These are phyloP conservation scores for Chlorella ohadii DNA, from an alignment of 139 green algal species.

Conservation along the genomic window DNA sequence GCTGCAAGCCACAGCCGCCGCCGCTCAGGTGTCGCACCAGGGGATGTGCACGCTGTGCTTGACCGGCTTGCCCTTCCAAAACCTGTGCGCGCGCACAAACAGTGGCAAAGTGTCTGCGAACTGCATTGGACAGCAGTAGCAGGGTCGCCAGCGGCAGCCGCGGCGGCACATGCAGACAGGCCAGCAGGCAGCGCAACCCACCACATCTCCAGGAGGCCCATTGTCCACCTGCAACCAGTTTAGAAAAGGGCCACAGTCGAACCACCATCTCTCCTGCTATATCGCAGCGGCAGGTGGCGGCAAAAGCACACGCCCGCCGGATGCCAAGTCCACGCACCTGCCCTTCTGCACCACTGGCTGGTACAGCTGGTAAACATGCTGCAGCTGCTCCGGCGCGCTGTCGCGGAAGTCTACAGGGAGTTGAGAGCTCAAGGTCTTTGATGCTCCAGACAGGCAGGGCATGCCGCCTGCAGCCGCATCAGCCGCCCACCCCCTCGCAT, in stretches of 20 bases:
- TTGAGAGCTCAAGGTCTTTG: no score
- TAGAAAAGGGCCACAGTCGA: no score
- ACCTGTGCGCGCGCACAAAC: neutral
- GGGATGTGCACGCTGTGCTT: constrained; percentile 57
- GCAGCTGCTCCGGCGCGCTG: constrained; percentile 13
- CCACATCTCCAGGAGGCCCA: constrained; percentile 57
- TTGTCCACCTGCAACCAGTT: constrained; percentile 35
- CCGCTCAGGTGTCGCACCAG: no score
- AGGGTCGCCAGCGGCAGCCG: neutral
- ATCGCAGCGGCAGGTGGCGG: no score
- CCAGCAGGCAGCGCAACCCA: neutral
- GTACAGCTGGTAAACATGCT: constrained; percentile 30
- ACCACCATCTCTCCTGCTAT: no score
- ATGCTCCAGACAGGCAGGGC: no score
- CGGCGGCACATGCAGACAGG: no score
- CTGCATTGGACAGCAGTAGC: neutral
- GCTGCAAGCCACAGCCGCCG: no score
- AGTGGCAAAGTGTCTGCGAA: no score
- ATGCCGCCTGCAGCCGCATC: no score
- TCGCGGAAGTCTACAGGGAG: constrained; percentile 36
- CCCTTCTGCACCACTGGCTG: neutral
- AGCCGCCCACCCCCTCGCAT: neutral
- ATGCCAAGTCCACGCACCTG: no score
- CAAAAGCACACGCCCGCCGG: no score
- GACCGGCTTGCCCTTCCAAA: constrained; percentile 32